A percentile compares a stretch with the other conserved stretches of the same genome.
phyloP scores from a whole-genome alignment of 768 basidiomycete species.

The Termitomyces sp. region DNA sequence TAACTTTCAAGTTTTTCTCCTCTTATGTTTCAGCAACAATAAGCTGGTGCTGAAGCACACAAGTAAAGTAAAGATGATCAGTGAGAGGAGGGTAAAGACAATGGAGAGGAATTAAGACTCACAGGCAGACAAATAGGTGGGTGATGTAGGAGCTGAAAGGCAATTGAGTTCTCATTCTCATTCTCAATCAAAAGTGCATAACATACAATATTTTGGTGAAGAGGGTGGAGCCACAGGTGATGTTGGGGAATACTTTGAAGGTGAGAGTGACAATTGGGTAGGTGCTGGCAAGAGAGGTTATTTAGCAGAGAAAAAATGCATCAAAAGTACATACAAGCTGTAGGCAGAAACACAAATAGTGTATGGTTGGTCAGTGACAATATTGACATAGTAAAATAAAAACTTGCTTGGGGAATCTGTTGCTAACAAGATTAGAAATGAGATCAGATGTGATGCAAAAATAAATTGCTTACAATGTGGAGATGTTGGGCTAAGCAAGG shows the following conservation, averaged over 20 bases:
- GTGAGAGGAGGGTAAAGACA: not conserved
- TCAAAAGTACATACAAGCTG: conserved; percentile 54
- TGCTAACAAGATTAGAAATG: conserved; percentile 17
- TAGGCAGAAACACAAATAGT: conserved; percentile 8
- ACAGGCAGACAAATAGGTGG: conserved; percentile 87
- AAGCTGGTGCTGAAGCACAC: conserved; percentile 61
- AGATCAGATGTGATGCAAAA: not conserved
- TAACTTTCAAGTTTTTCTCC: too few species aligned
- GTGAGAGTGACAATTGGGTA: conserved; percentile 81
- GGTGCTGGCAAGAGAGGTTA: conserved; percentile 51
- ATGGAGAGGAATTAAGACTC: conserved; percentile 29
- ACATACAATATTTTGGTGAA: conserved; percentile 89
- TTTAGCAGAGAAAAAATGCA: conserved; percentile 1
- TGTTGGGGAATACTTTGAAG: conserved; percentile 91
- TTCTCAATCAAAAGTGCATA: not conserved
- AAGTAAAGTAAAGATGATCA: not conserved
- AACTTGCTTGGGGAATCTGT: conserved; percentile 79
- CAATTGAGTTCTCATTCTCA: conserved; percentile 6
- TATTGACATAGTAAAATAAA: not conserved
- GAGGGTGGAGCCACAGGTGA: conserved; percentile 88
- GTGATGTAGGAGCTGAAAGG: conserved; percentile 73
- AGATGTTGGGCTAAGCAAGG: conserved; percentile 92
- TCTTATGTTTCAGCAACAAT: too few species aligned
- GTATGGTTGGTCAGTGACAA: conserved; percentile 22
- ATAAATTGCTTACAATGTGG: conserved; percentile 69